Conservation (phyloP, 2,329 filamentous ascomycete genomes). For the Bipolaris oryzae region DNA sequence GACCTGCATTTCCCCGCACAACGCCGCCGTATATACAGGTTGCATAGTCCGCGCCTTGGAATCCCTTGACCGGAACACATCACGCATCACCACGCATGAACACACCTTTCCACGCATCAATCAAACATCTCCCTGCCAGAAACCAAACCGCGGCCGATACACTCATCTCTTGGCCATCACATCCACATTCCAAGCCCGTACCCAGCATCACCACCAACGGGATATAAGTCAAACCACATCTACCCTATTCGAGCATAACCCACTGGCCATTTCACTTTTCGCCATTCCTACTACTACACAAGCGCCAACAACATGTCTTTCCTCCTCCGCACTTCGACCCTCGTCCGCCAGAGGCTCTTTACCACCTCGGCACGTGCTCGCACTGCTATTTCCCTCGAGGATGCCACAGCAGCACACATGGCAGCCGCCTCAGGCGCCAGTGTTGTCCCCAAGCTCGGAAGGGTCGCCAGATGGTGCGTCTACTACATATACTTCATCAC, state of each 20-base stretch:
- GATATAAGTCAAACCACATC: constrained; percentile 14
- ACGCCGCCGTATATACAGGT: constrained; percentile 31
- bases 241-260: constrained; percentile 6
- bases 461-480: constrained; percentile 41
- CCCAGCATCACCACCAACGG: neutral
- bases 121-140: constrained; percentile 12
- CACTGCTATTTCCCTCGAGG: constrained; percentile 31
- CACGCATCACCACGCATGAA: constrained; percentile 13
- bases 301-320: constrained; percentile 37
- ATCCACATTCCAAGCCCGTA: constrained; percentile 1
- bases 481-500: neutral
- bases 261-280: constrained; percentile 4
- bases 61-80: constrained; percentile 18
- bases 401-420: constrained; percentile 33
- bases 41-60: constrained; percentile 25
- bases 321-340: constrained; percentile 29
- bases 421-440: constrained; percentile 24
- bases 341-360: constrained; percentile 37
- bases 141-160: constrained; percentile 30
- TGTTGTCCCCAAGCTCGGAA: constrained; percentile 40
- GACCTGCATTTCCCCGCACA: constrained; percentile 35
- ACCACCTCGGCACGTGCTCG: constrained; percentile 38
- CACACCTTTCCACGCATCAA: constrained; percentile 19
- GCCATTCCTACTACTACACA: constrained; percentile 12
- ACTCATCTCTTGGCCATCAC: constrained; percentile 18